Base-by-base conservation (phyloP, 73 alveolate genomes). In the Diophrys appendiculata region DNA sequence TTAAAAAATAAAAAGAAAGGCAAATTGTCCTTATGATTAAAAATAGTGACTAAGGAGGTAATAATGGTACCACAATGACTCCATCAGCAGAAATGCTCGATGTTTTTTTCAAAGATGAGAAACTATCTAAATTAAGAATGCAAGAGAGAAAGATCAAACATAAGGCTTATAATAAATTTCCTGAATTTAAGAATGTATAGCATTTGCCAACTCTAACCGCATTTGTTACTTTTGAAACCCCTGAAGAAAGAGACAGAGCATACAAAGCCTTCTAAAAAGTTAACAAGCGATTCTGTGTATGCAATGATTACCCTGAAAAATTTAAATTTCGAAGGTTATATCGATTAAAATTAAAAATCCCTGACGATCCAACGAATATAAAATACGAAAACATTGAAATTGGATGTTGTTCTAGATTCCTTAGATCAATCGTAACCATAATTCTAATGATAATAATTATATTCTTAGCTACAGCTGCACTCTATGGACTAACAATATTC, bases 301-400 rank as follows among this genome's bases (percentile, higher is more conserved):
- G 60, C 18, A 43, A 5, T 43, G 60, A 43, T 43, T 43, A 43
- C 60, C 60, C 60, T 43, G 18, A 43, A 18, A 43, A 43, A 18
- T 43, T 11, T 18, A 11, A 11, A 43, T 43, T 43, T 18, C 5
- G 60, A 43, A 18, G 60, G n/a, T 11, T 43, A 18, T 43, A 43
- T 18, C 5, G 60, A 43, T 43, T 72, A 52, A 33, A 28, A 52
- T 32, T 72, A 11, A 26, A 14, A n/a, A 23, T 32, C 24, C 69
- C 81, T 11, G 81, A 72, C 25, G 81, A 72, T 25, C 85, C 85
- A 35, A 32, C 78, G 0, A 76, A 76, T 34, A 52, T 76, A 5
- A 5, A 27, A 1, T 76, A 77, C 77, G 85, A 76, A 26, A 76
- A 76, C 32, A 30, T 76, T 0, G 85, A 76, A 22, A 54, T 76